Conservation (phyloP, 176 grass and related monocot genomes). For the Cenchrus purpureus region DNA sequence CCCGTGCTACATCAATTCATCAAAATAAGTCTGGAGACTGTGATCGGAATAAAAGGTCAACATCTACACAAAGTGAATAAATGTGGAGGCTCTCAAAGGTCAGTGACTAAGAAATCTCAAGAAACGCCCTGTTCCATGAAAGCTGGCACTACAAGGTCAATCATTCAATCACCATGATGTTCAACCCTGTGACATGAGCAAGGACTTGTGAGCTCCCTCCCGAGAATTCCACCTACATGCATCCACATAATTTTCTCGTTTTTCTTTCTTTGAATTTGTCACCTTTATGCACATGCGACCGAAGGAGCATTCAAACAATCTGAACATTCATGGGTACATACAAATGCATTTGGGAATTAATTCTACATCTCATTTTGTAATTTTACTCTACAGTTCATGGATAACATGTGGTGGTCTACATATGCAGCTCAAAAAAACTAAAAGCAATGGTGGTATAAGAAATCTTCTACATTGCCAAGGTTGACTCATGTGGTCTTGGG, state of each 20-base stretch:
- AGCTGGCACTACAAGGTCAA: not conserved
- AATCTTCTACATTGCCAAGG: not conserved
- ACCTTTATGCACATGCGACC: not conserved
- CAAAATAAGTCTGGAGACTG: not conserved
- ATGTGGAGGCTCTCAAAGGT: not conserved
- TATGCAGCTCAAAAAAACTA: not conserved
- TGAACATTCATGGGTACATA: not conserved
- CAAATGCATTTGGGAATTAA: not conserved
- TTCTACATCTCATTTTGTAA: not conserved
- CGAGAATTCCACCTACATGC: not conserved
- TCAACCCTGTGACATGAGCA: not conserved
- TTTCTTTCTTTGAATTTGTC: constrained; percentile 6
- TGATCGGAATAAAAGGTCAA: not conserved
- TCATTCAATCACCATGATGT: not conserved
- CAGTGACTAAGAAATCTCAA: not conserved
- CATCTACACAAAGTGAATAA: not conserved
- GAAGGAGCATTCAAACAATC: not conserved
- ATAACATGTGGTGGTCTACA: not conserved
- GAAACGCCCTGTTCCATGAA: not conserved
- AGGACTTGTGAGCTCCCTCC: not conserved
- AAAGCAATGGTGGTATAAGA: not conserved
- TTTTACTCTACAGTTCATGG: not conserved
- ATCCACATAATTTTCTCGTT: not conserved
- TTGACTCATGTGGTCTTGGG: not conserved
- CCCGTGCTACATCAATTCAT: not conserved